Percentiles rank a stretch among this genome's conserved stretches.
phyloP scores from a whole-genome alignment of 306 rosid genomes.

The Hylodesmum podocarpum region DNA sequence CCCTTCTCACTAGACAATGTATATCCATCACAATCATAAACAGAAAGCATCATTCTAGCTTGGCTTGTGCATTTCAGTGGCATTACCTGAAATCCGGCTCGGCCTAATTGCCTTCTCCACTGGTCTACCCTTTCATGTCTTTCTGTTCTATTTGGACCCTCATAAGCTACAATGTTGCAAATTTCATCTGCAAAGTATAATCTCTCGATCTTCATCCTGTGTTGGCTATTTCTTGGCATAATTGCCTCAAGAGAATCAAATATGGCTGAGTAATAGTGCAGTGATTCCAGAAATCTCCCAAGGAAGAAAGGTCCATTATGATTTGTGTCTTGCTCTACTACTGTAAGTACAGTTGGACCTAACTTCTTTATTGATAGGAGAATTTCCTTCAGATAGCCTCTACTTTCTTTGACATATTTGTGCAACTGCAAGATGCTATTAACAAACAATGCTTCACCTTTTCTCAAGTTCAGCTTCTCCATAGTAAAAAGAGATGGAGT shows the following conservation, averaged over 20 bases:
- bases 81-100: slow-evolving; percentile 70
- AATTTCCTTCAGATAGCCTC: slow-evolving; percentile 62
- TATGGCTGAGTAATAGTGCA: slow-evolving; percentile 80
- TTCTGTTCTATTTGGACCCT: slow-evolving; percentile 60
- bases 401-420: slow-evolving; percentile 65
- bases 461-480: slow-evolving; percentile 63
- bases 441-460: slow-evolving; percentile 62
- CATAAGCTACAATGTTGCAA: slow-evolving; percentile 53
- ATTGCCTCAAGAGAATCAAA: slow-evolving; percentile 71
- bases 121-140: slow-evolving; percentile 74
- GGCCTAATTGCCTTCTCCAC: slow-evolving; percentile 75
- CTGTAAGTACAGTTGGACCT: slow-evolving; percentile 50
- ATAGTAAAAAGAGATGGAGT: slow-evolving; percentile 52
- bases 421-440: slow-evolving; percentile 65
- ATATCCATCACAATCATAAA: slow-evolving; percentile 74
- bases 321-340: slow-evolving; percentile 82
- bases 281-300: slow-evolving; percentile 72
- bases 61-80: slow-evolving; percentile 67
- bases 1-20: slow-evolving; percentile 63
- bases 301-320: slow-evolving; percentile 86
- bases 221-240: slow-evolving; percentile 52
- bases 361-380: slow-evolving; percentile 70
- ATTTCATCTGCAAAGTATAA: slow-evolving; percentile 61
- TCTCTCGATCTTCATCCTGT: slow-evolving; percentile 69
- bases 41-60: slow-evolving; percentile 74